A percentile compares a stretch with the other conserved stretches of the same genome.
Conservation (phyloP, 345 rosid genomes). For the Lagerstroemia speciosa region DNA sequence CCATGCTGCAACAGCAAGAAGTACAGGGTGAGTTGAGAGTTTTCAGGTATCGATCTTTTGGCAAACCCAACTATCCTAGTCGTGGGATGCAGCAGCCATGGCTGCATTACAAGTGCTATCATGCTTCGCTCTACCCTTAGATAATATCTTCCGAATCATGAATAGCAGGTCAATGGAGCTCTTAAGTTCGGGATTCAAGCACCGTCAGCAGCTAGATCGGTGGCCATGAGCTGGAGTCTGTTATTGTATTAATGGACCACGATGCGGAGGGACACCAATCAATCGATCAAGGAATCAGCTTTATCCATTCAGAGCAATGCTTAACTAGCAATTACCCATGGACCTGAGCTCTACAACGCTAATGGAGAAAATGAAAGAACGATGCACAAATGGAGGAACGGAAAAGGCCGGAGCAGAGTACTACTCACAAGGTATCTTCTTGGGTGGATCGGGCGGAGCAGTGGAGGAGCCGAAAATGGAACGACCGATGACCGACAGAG, state of each 20-base stretch:
- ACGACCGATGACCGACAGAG: constrained; percentile 58
- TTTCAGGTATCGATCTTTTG: background rate
- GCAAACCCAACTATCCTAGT: background rate
- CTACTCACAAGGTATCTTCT: constrained; percentile 41
- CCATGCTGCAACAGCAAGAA: constrained; percentile 29
- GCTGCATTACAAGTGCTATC: background rate
- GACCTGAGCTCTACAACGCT: background rate
- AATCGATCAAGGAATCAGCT: too few relatives aligned
- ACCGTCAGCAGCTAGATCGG: background rate
- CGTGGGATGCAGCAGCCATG: background rate
- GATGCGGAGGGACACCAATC: background rate
- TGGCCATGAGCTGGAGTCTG: background rate
- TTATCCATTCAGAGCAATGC: background rate
- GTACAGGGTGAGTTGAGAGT: background rate
- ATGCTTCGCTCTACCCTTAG: background rate
- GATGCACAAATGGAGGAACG: background rate
- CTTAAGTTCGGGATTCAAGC: background rate
- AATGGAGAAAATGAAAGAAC: background rate
- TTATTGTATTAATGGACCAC: background rate
- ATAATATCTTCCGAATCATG: background rate
- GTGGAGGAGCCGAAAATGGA: constrained; percentile 46
- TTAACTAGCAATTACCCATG: background rate
- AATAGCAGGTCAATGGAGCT: background rate
- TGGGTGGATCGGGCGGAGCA: constrained; percentile 29
- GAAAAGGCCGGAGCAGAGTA: constrained; percentile 8